A percentile compares a stretch with the other conserved stretches of the same genome.
These are phyloP conservation scores for Tricladium varicosporioides DNA, from an alignment of 2,329 filamentous ascomycete species.

Conservation along the genomic window DNA sequence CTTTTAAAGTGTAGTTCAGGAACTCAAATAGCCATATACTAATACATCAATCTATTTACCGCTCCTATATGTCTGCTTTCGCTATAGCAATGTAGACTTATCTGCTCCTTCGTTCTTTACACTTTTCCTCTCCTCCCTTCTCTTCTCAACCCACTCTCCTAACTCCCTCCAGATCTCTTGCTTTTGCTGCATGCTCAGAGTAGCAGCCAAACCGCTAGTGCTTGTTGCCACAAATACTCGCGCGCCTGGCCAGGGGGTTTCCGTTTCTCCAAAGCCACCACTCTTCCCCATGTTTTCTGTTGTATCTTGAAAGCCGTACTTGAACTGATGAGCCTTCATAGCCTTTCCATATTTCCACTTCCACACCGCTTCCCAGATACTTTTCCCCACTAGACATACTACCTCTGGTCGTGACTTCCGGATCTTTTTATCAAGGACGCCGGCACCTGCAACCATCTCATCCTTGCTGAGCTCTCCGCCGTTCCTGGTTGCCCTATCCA, in stretches of 20 bases:
- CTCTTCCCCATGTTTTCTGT: slow-evolving; percentile 54
- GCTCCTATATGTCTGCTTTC: not conserved
- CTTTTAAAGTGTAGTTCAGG: not conserved
- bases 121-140: slow-evolving; percentile 37
- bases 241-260: slow-evolving; percentile 51
- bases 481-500: slow-evolving; percentile 58
- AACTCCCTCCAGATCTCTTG: slow-evolving; percentile 80
- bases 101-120: slow-evolving; percentile 3
- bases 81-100: not conserved
- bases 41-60: slow-evolving; percentile 1
- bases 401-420: slow-evolving; percentile 56
- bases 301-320: slow-evolving; percentile 67
- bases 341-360: slow-evolving; percentile 51
- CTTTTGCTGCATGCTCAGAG: slow-evolving; percentile 72
- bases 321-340: slow-evolving; percentile 57
- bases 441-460: slow-evolving; percentile 62
- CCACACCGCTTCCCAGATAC: slow-evolving; percentile 70
- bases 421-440: slow-evolving; percentile 59
- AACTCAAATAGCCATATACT: slow-evolving; percentile 5
- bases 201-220: slow-evolving; percentile 83
- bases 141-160: slow-evolving; percentile 71
- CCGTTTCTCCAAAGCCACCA: slow-evolving; percentile 6
- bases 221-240: slow-evolving; percentile 86
- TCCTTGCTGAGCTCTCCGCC: slow-evolving; percentile 59
- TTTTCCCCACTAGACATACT: slow-evolving; percentile 67